phyloP scores from a whole-genome alignment of 2,329 filamentous ascomycete species.

The Paecilomyces dactylethromorphus region DNA sequence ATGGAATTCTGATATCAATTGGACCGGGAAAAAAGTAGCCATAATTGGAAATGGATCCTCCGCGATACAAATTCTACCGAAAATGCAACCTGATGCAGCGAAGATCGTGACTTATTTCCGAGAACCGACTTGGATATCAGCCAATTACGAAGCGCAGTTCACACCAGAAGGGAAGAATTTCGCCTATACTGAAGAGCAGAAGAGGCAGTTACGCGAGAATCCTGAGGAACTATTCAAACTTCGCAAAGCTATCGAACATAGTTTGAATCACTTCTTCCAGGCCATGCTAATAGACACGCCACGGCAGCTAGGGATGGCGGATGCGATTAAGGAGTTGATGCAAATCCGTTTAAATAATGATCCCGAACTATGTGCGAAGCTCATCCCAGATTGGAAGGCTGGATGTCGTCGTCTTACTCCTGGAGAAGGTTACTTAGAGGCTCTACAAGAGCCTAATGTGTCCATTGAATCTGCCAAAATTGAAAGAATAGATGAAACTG shows the following conservation, averaged over 20 bases:
- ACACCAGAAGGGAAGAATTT: neutral
- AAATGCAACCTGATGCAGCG: neutral
- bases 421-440: conserved; percentile 57
- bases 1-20: conserved; percentile 23
- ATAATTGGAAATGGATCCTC: conserved; percentile 18
- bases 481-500: conserved; percentile 46
- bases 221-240: neutral
- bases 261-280: neutral
- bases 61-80: conserved; percentile 14
- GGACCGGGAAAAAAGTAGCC: conserved; percentile 15
- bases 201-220: neutral
- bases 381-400: conserved; percentile 53
- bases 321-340: neutral
- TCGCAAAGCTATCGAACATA: neutral
- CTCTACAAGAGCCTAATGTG: conserved; percentile 27
- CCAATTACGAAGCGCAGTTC: neutral
- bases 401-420: conserved; percentile 55
- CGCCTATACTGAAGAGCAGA: neutral
- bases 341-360: neutral
- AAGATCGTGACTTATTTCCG: neutral
- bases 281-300: neutral
- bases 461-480: conserved; percentile 31
- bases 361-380: conserved; percentile 2
- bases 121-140: neutral
- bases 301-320: neutral